Conservation (phyloP, 345 rosid species). For the Erodium maritimum region DNA sequence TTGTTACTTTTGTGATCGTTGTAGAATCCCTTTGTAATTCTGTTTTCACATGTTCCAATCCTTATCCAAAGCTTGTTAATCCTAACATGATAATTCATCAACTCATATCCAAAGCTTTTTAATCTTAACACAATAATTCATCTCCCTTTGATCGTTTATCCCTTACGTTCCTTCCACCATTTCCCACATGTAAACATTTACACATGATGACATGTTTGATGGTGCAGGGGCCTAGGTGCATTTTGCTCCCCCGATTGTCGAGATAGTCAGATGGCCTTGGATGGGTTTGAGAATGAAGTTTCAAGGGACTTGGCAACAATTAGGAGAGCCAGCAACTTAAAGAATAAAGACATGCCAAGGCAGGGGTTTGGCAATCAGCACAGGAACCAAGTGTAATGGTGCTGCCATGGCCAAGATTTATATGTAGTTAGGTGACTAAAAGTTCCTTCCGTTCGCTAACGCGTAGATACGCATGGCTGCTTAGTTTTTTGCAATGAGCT, state of each 20-base stretch:
- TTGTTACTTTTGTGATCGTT: too few species aligned
- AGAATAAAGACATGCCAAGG: not conserved
- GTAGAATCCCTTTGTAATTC: too few species aligned
- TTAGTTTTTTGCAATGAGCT: not conserved
- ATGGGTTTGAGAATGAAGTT: slow-evolving; percentile 10
- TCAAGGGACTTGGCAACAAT: not conserved
- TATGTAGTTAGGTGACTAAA: not conserved
- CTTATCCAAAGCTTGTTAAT: too few species aligned
- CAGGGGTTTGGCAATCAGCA: not conserved
- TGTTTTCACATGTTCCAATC: too few species aligned
- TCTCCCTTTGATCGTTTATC: too few species aligned
- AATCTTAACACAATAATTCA: too few species aligned
- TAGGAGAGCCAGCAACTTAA: not conserved
- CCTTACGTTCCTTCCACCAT: too few species aligned
- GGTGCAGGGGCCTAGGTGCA: slow-evolving; percentile 15
- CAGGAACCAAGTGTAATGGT: not conserved
- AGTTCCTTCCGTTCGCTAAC: not conserved
- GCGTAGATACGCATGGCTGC: not conserved
- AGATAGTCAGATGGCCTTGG: slow-evolving; percentile 10
- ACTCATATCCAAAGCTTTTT: too few species aligned
- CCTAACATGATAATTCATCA: too few species aligned
- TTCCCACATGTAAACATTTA: not conserved
- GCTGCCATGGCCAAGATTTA: not conserved
- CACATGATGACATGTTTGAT: not conserved
- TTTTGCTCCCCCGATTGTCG: slow-evolving; percentile 16